Conservation (phyloP, 345 rosid genomes). For the Clarkia xantiana region DNA sequence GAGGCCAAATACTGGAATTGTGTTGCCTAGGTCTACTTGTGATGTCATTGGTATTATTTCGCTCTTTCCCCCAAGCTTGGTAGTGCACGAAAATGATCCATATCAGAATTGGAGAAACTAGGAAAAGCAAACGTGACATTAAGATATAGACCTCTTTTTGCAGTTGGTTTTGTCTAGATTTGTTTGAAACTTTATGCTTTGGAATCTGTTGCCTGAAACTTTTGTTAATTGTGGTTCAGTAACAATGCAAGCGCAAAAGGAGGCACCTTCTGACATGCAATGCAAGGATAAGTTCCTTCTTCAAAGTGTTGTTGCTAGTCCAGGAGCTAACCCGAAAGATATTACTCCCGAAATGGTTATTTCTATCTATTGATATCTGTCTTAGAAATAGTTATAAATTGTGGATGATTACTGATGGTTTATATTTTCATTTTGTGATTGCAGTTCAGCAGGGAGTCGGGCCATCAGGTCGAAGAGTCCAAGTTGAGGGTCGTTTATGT, state of each 20-base stretch:
- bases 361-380: neutral
- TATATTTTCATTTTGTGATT: constrained; percentile 1
- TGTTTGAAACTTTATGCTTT: too few relatives aligned
- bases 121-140: too few relatives aligned
- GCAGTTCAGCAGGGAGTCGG: constrained; percentile 58
- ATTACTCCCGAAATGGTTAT: constrained; percentile 62
- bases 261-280: constrained; percentile 62
- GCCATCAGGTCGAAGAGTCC: constrained; percentile 51
- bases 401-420: neutral
- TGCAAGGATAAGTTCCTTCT: constrained; percentile 86
- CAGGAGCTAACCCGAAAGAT: constrained; percentile 46
- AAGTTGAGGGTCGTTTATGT: constrained; percentile 71
- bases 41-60: constrained; percentile 56
- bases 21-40: constrained; percentile 57
- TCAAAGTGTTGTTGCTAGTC: constrained; percentile 47
- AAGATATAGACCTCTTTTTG: too few relatives aligned
- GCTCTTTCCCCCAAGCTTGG: too few relatives aligned
- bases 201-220: neutral
- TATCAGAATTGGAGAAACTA: too few relatives aligned
- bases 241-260: constrained; percentile 94
- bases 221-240: constrained; percentile 20
- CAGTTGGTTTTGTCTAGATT: too few relatives aligned
- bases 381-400: too few relatives aligned
- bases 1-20: constrained; percentile 75
- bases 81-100: too few relatives aligned